These are phyloP conservation scores for Flaveria robusta DNA, from an alignment of 129 eudicot genomes.

Conservation along the genomic window DNA sequence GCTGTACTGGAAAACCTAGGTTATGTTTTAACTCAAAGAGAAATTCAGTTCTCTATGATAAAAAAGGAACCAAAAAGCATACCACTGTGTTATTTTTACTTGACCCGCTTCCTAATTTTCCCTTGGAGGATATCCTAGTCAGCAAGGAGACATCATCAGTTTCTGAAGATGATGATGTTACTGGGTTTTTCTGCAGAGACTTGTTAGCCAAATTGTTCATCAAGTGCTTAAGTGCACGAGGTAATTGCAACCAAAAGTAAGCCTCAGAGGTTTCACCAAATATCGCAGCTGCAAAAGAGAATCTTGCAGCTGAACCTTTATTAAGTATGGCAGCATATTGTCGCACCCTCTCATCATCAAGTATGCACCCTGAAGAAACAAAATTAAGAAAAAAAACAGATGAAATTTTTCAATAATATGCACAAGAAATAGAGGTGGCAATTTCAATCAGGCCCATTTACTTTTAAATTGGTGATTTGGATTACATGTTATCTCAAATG, in stretches of 20 bases:
- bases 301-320: slow-evolving; percentile 65
- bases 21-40: neutral
- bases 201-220: slow-evolving; percentile 69
- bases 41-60: neutral
- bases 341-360: slow-evolving; percentile 82
- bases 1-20: slow-evolving; percentile 1
- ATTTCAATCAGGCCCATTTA: neutral
- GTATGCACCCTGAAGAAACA: slow-evolving; percentile 69
- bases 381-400: slow-evolving; percentile 19
- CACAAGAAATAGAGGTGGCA: slow-evolving; percentile 8
- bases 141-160: slow-evolving; percentile 76
- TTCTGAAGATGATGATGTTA: slow-evolving; percentile 45
- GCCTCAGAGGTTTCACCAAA: slow-evolving; percentile 94
- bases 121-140: slow-evolving; percentile 72
- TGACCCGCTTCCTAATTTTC: slow-evolving; percentile 52
- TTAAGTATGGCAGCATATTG: slow-evolving; percentile 60
- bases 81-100: slow-evolving; percentile 60
- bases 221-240: slow-evolving; percentile 76
- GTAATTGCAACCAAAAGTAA: slow-evolving; percentile 92
- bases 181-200: slow-evolving; percentile 45
- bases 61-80: slow-evolving; percentile 31
- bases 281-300: slow-evolving; percentile 90
- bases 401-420: slow-evolving; percentile 13
- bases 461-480: neutral
- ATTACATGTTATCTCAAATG: neutral